Evolutionary conservation across 1,284 basidiomycete genomes (phyloP).

Genomic region (Tilletia indica): DNA sequence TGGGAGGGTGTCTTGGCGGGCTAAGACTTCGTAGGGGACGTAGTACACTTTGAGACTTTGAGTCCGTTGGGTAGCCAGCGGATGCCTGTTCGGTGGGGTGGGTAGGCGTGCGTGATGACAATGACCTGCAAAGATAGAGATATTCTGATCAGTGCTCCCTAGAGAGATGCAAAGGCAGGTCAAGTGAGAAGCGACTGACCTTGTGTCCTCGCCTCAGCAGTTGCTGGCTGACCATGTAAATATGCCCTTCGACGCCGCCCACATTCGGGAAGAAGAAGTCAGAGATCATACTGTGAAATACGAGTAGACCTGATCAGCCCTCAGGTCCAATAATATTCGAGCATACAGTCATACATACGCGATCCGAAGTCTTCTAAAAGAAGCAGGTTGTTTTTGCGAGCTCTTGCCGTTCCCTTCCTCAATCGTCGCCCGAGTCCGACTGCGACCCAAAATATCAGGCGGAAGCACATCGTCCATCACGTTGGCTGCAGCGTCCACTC

Average conservation of each 20-base stretch:
- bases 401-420: too few species aligned
- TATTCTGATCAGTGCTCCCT: neutral
- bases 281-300: slow-evolving; percentile 73
- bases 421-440: too few species aligned
- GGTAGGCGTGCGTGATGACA: slow-evolving; percentile 88
- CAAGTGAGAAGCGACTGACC: slow-evolving; percentile 58
- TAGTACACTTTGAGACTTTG: slow-evolving; percentile 97
- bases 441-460: too few species aligned
- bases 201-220: slow-evolving; percentile 82
- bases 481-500: too few species aligned
- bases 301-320: too few species aligned
- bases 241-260: slow-evolving; percentile 95
- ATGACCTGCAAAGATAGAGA: slow-evolving; percentile 67
- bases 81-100: slow-evolving; percentile 78
- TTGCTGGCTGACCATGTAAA: slow-evolving; percentile 66
- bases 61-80: slow-evolving; percentile 79
- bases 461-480: too few species aligned
- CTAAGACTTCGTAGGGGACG: slow-evolving; percentile 79
- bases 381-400: too few species aligned
- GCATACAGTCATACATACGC: neutral
- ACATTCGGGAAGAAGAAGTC: slow-evolving; percentile 96
- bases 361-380: neutral
- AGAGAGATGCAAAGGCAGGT: neutral
- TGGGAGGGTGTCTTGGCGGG: slow-evolving; percentile 74
- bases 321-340: too few species aligned